Base-by-base conservation (phyloP, 257 asterid species). In the Rehmannia glutinosa region DNA sequence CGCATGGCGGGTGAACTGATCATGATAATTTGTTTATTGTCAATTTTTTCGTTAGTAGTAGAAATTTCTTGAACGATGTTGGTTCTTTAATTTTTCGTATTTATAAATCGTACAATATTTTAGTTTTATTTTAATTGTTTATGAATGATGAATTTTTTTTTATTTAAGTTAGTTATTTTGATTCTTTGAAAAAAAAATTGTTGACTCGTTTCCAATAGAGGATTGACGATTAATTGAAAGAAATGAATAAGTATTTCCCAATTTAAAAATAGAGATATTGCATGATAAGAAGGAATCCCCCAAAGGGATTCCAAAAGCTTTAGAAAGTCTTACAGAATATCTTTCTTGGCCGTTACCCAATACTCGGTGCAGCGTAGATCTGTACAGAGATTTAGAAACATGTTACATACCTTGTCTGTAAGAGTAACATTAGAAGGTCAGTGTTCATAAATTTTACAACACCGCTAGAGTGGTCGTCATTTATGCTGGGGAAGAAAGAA, bases 301-400 rank as follows among this genome's bases (percentile, higher is more conserved):
- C 13, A 5, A 50, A 55, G 8, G 10, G 25, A 30, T 36, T 17
- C n/a, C 11, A 68, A 50, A 64, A 69, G 38, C 39, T 65, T 24
- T 59, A 64, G 24, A 59, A 65, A 33, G 57, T 59, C 96, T 78
- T 89, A 89, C 98, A 13, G 98, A 92, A 69, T 81, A 86, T 89
- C 98, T 86, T 68, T 92, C 95, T 73, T 74, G 87, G 51, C 95
- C 96, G 55, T 80, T 82, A 16, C 86, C 80, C 82, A 90, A 64
- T 39, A 93, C 99, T 51, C 97, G 87, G 81, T 93, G 99, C 75
- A 90, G 76, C 2, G 96, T 93, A 62, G 99, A 90, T 79, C 98
- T 92, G 85, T 23, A 72, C 9, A 21, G 70, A 71, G 20, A 75
- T 64, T 36, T 61, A 39, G 53, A 60, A 28, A 36, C 36, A 49